phyloP scores from a whole-genome alignment of 257 asterid species.

The Perilla frutescens region DNA sequence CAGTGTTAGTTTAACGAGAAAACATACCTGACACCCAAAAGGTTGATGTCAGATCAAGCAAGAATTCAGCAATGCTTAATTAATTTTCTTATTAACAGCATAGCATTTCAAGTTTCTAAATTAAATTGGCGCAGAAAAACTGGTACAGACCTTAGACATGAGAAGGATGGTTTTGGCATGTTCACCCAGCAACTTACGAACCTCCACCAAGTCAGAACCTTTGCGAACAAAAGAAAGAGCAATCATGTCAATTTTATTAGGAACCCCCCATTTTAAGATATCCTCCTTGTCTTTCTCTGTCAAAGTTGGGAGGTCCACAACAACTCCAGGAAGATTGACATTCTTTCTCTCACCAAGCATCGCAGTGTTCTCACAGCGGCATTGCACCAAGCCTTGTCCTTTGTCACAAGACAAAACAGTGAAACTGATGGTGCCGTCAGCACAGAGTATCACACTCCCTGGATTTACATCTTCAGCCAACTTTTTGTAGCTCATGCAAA shows the following conservation, averaged over 20 bases:
- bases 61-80: background rate
- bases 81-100: background rate
- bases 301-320: conserved; percentile 57
- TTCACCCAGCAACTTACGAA: conserved; percentile 53
- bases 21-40: background rate
- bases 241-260: conserved; percentile 56
- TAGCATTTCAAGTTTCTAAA: background rate
- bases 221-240: conserved; percentile 60
- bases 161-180: conserved; percentile 55
- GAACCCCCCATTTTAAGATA: conserved; percentile 56
- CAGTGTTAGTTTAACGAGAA: background rate
- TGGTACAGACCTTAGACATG: conserved; percentile 49
- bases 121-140: background rate
- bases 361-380: conserved; percentile 58
- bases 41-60: background rate
- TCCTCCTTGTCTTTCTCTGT: conserved; percentile 59
- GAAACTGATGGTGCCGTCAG: conserved; percentile 52
- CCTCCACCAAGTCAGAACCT: conserved; percentile 57
- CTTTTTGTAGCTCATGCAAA: conserved; percentile 61
- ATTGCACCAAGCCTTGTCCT: conserved; percentile 42
- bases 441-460: conserved; percentile 50
- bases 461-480: conserved; percentile 50
- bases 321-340: conserved; percentile 57
- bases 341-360: conserved; percentile 59
- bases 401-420: conserved; percentile 47